Evolutionary conservation across 257 asterid genomes (phyloP).

Genomic region (Jacaranda copaia): DNA sequence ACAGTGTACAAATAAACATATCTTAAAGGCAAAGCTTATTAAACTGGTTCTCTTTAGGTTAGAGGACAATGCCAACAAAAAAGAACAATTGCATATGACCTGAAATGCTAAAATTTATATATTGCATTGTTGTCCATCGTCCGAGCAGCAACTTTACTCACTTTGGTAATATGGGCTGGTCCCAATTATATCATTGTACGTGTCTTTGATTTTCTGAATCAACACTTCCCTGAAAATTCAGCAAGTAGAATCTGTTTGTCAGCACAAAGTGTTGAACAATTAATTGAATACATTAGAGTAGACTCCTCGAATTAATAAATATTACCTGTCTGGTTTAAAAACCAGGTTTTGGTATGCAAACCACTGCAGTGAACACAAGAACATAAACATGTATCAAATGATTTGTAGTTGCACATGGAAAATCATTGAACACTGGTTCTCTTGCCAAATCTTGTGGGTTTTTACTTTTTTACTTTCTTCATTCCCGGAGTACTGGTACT

Average conservation of each 20-base stretch:
- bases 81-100: conserved; percentile 16
- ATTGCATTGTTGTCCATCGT: conserved; percentile 8
- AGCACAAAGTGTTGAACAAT: not conserved
- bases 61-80: conserved; percentile 15
- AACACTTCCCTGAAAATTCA: conserved; percentile 73
- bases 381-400: conserved; percentile 25
- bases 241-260: not conserved
- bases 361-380: conserved; percentile 61
- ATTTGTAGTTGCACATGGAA: not conserved
- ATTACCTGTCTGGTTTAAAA: conserved; percentile 72
- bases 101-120: not conserved
- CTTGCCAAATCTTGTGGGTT: not conserved
- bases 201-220: conserved; percentile 62
- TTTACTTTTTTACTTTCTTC: not conserved
- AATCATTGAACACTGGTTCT: not conserved
- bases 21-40: conserved; percentile 20
- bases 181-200: conserved; percentile 68
- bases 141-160: not conserved
- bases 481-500: not conserved
- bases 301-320: not conserved
- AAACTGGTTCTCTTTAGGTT: conserved; percentile 16
- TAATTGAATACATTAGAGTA: not conserved
- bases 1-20: conserved; percentile 7
- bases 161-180: conserved; percentile 49
- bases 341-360: conserved; percentile 79